Conservation (phyloP, 2,329 filamentous ascomycete genomes). For the Colletotrichum sojae region DNA sequence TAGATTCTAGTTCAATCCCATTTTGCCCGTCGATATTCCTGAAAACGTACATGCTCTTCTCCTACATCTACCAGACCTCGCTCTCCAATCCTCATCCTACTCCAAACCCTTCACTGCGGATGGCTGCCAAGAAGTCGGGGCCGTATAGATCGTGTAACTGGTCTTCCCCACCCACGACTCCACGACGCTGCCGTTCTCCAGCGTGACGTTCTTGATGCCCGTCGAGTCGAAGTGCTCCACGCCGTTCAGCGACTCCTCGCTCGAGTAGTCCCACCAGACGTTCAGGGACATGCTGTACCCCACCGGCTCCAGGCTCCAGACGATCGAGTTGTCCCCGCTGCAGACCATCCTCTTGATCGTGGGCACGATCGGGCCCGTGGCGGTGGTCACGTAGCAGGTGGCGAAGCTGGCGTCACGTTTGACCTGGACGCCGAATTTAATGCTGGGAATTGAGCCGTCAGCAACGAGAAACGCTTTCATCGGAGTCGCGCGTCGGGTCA, state of each 20-base stretch:
- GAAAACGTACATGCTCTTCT: too few species aligned
- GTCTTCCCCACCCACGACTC: constrained; percentile 17
- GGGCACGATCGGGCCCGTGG: constrained; percentile 28
- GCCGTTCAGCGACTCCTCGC: constrained; percentile 20
- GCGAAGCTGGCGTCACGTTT: constrained; percentile 31
- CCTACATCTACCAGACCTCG: not conserved
- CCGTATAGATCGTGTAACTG: constrained; percentile 11
- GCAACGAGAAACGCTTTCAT: not conserved
- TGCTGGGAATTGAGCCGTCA: not conserved
- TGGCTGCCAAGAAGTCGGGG: not conserved
- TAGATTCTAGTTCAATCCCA: not conserved
- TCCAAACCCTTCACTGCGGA: too few species aligned
- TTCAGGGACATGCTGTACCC: constrained; percentile 34
- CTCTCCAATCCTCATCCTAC: not conserved
- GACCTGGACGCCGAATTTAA: constrained; percentile 11
- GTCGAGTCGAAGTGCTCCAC: constrained; percentile 12
- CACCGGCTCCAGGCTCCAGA: constrained; percentile 34
- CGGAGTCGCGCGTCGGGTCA: too few species aligned
- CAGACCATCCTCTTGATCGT: constrained; percentile 27
- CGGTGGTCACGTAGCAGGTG: constrained; percentile 29
- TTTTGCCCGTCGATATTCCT: too few species aligned
- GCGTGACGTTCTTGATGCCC: constrained; percentile 15
- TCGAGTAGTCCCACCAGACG: constrained; percentile 38
- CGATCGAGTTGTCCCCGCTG: constrained; percentile 12
- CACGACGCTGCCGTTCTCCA: constrained; percentile 22